Conservation (phyloP, 1,139 yeast species). For the Eremothecium cymbalariae region DNA sequence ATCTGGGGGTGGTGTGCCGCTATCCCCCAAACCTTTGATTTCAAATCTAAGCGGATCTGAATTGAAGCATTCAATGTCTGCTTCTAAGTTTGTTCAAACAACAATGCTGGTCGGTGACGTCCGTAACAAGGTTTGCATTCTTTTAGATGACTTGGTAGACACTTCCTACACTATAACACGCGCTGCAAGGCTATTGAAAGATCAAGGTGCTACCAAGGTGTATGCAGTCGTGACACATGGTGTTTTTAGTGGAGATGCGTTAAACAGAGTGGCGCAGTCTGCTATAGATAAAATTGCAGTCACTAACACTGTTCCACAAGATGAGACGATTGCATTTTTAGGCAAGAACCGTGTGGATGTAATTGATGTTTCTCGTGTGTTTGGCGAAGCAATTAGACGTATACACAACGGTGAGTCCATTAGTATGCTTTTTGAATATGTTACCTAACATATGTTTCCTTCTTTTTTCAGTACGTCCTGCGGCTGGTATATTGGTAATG, state of each 20-base stretch:
- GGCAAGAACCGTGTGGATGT: constrained; percentile 65
- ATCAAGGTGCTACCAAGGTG: constrained; percentile 83
- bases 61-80: constrained; percentile 11
- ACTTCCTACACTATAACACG: constrained; percentile 87
- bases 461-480: no score
- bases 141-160: constrained; percentile 89
- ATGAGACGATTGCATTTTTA: constrained; percentile 36
- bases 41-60: constrained; percentile 14
- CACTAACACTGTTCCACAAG: constrained; percentile 91
- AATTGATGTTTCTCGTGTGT: constrained; percentile 75
- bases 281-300: constrained; percentile 79
- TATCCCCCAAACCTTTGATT: constrained; percentile 23
- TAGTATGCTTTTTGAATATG: constrained; percentile 86
- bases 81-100: constrained; percentile 27
- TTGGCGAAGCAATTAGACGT: constrained; percentile 92
- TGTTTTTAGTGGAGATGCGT: constrained; percentile 85
- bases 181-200: constrained; percentile 85
- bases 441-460: constrained; percentile 42
- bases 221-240: constrained; percentile 92
- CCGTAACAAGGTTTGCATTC: constrained; percentile 68
- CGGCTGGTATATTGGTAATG: no score
- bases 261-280: constrained; percentile 57
- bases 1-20: constrained; percentile 26
- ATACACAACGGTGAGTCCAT: constrained; percentile 96
- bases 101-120: constrained; percentile 96